Percentiles rank a stretch among this genome's conserved stretches.
Conservation (phyloP, 805 yeast species). For the Maudiozyma serrabonitensis region DNA sequence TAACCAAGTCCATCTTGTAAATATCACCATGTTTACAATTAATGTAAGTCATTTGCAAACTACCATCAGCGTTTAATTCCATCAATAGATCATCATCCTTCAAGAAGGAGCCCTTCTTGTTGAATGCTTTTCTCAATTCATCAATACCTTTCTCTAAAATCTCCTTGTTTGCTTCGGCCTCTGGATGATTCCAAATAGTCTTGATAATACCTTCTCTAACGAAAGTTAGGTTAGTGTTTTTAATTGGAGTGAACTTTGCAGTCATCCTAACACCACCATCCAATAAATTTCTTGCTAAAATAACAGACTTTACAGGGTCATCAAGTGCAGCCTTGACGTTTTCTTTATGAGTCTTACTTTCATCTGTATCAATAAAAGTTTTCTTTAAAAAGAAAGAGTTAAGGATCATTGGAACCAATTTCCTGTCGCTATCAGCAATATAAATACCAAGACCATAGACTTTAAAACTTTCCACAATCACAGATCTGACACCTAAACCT, state of each 20-base stretch:
- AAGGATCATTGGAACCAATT: conserved; percentile 33
- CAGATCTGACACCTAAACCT: conserved; percentile 77
- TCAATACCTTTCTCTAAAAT: conserved; percentile 53
- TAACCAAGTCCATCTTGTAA: conserved; percentile 46
- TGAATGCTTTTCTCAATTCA: conserved; percentile 53
- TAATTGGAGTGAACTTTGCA: conserved; percentile 72
- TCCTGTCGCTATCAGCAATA: conserved; percentile 50
- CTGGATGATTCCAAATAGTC: conserved; percentile 59
- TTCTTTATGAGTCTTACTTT: conserved; percentile 29
- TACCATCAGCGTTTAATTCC: conserved; percentile 42
- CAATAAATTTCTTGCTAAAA: conserved; percentile 47
- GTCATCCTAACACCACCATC: conserved; percentile 51
- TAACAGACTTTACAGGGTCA: conserved; percentile 43
- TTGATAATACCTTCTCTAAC: conserved; percentile 82
- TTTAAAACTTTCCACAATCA: conserved; percentile 70
- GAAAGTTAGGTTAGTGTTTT: conserved; percentile 88
- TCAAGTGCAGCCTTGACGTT: conserved; percentile 37
- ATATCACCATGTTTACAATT: conserved; percentile 31
- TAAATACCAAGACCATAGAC: conserved; percentile 86
- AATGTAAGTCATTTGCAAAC: conserved; percentile 36
- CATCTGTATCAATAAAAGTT: conserved; percentile 29
- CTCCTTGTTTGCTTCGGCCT: conserved; percentile 42
- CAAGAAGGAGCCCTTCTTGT: conserved; percentile 60
- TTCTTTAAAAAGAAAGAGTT: conserved; percentile 34
- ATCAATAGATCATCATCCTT: conserved; percentile 61